Conservation (phyloP, 805 yeast species). For the Starmerella stellata region DNA sequence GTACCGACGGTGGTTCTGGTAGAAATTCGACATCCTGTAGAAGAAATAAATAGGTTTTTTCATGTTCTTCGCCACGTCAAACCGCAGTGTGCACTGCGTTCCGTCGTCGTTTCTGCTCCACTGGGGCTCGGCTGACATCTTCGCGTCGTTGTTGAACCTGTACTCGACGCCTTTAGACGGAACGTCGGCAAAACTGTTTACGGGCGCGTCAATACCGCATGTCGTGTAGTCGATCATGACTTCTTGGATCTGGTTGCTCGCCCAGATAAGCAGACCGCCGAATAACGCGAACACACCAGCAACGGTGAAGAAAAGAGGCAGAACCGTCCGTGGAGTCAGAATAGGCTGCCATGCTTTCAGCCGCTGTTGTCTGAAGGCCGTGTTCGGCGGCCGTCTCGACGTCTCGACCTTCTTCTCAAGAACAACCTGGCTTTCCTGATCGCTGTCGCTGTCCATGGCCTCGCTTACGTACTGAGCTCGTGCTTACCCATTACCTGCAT, state of each 20-base stretch:
- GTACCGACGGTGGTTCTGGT: slow-evolving; percentile 86
- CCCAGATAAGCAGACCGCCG: slow-evolving; percentile 65
- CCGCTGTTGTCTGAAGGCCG: slow-evolving; percentile 36
- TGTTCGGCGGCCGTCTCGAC: slow-evolving; percentile 28
- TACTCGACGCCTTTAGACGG: slow-evolving; percentile 41
- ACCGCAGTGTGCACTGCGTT: slow-evolving; percentile 46
- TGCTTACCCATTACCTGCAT: no score
- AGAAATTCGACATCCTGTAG: slow-evolving; percentile 76
- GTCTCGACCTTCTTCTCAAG: slow-evolving; percentile 22
- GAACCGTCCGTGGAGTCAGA: slow-evolving; percentile 74
- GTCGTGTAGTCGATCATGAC: slow-evolving; percentile 55
- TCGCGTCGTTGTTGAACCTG: slow-evolving; percentile 38
- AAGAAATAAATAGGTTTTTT: slow-evolving; percentile 57
- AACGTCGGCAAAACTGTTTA: slow-evolving; percentile 29
- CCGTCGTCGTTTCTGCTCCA: slow-evolving; percentile 40
- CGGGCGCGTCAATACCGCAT: slow-evolving; percentile 38
- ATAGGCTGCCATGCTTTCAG: slow-evolving; percentile 70
- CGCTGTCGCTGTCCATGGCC: slow-evolving; percentile 24
- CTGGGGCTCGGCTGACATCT: slow-evolving; percentile 30
- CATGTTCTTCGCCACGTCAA: slow-evolving; percentile 53
- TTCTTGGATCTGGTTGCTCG: slow-evolving; percentile 66
- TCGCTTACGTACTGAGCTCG: not conserved
- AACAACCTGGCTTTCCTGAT: slow-evolving; percentile 18
- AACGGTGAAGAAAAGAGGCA: slow-evolving; percentile 59
- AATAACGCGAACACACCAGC: slow-evolving; percentile 76